Percentiles rank a stretch among this genome's conserved stretches.
Evolutionary conservation across 768 basidiomycete species (phyloP).

Genomic region (Kondoa subrosea): DNA sequence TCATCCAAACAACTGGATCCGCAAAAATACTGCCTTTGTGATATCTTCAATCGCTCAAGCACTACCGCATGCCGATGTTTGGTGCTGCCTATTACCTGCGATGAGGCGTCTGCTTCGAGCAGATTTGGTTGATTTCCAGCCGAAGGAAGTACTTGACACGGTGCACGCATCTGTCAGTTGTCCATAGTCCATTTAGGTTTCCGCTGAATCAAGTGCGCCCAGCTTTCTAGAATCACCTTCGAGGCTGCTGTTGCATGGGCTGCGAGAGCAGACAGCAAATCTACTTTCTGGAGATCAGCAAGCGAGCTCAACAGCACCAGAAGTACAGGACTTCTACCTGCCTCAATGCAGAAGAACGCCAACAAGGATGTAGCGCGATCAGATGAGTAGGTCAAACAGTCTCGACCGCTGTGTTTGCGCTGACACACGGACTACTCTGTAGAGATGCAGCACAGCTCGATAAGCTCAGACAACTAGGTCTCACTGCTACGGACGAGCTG

Average conservation of each 20-base stretch:
- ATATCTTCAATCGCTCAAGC: constrained; percentile 69
- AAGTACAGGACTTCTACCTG: not conserved
- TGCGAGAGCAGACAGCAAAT: constrained; percentile 59
- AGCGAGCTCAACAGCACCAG: not conserved
- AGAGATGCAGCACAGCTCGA: constrained; percentile 63
- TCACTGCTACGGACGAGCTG: constrained; percentile 60
- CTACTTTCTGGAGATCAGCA: constrained; percentile 18
- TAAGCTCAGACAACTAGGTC: constrained; percentile 72
- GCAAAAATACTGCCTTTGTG: constrained; percentile 62
- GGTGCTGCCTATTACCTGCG: constrained; percentile 92
- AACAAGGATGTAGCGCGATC: constrained; percentile 32
- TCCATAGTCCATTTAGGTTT: not conserved
- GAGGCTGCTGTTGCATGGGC: constrained; percentile 80
- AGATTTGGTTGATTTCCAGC: constrained; percentile 59
- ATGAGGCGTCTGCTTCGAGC: constrained; percentile 68
- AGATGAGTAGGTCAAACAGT: constrained; percentile 50
- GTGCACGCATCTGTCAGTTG: constrained; percentile 59
- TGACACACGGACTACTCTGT: constrained; percentile 4
- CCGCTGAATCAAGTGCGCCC: not conserved
- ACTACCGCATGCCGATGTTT: constrained; percentile 71
- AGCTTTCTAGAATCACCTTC: constrained; percentile 55
- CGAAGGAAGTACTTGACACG: constrained; percentile 53
- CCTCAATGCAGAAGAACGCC: constrained; percentile 5
- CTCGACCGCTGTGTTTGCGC: not conserved
- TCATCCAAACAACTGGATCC: constrained; percentile 89